Evolutionary conservation across 2,329 filamentous ascomycete genomes (phyloP).

Genomic region (Plectosphaerella cucumerina): DNA sequence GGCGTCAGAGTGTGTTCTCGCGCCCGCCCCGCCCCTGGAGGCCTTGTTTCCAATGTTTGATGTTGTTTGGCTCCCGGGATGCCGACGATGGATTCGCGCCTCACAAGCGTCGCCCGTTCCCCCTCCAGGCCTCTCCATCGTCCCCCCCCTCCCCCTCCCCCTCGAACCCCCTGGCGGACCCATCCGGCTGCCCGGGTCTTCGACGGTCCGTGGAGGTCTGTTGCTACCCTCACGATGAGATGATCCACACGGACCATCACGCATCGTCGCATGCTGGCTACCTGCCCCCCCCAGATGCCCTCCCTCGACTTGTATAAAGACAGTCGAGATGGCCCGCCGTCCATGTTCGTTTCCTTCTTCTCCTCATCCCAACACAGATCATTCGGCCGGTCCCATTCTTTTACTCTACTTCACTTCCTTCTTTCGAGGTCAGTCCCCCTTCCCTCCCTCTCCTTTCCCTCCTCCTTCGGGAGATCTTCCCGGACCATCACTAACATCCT

Average conservation of each 20-base stretch:
- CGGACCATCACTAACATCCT: slow-evolving; percentile 14
- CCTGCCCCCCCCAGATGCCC: neutral
- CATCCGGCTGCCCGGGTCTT: neutral
- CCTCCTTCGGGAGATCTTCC: too few relatives aligned
- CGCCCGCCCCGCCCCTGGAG: neutral
- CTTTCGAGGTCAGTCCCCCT: slow-evolving; percentile 36
- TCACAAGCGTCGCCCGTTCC: neutral
- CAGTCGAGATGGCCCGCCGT: neutral
- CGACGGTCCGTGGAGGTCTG: neutral
- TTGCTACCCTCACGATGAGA: neutral
- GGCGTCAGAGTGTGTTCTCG: neutral
- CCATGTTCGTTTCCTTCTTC: slow-evolving; percentile 1
- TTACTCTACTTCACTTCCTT: slow-evolving; percentile 39
- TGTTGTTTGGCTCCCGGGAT: neutral
- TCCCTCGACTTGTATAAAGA: neutral
- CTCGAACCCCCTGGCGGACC: neutral
- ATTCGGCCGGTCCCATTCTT: slow-evolving; percentile 27
- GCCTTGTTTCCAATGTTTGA: neutral
- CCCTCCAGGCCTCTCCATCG: too few relatives aligned
- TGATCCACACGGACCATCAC: neutral
- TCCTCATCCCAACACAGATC: slow-evolving; percentile 27
- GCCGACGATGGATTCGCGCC: neutral
- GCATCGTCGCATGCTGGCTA: too few relatives aligned
- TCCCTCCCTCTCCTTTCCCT: neutral
- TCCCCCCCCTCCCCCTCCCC: too few relatives aligned